Conservation (phyloP, 805 yeast species). For the Metschnikowia picachoensis region DNA sequence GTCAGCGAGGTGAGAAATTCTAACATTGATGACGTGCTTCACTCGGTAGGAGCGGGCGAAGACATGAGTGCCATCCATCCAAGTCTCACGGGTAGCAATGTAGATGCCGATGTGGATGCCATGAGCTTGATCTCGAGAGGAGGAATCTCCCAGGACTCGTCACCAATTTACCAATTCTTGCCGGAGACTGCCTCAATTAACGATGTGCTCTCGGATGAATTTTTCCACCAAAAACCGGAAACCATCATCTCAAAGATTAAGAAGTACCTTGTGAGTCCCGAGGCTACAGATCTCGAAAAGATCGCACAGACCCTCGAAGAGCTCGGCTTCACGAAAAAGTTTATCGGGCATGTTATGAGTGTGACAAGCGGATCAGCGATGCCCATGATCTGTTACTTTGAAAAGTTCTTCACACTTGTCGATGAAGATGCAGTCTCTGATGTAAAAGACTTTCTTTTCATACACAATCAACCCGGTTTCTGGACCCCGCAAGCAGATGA, state of each 20-base stretch:
- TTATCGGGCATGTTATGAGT: constrained; percentile 17
- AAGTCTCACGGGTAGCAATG: constrained; percentile 10
- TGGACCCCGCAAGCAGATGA: constrained; percentile 19
- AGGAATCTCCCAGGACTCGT: constrained; percentile 4
- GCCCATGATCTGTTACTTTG: constrained; percentile 13
- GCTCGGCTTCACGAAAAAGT: constrained; percentile 14
- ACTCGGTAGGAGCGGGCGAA: constrained; percentile 1
- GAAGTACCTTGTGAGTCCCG: constrained; percentile 7
- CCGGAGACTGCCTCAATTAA: constrained; percentile 8
- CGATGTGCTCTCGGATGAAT: constrained; percentile 11
- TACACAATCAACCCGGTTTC: constrained; percentile 12
- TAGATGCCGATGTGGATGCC: constrained; percentile 13
- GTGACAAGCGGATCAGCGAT: constrained; percentile 16
- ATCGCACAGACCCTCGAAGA: constrained; percentile 10
- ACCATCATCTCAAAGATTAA: constrained; percentile 7
- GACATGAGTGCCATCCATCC: constrained; percentile 16
- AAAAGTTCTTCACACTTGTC: constrained; percentile 7
- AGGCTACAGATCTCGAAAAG: constrained; percentile 10
- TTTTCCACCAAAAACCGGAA: constrained; percentile 10
- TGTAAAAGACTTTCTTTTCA: constrained; percentile 8
- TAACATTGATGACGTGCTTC: constrained; percentile 18
- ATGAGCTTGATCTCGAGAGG: constrained; percentile 4
- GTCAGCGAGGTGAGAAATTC: constrained; percentile 29
- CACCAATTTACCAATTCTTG: constrained; percentile 9
- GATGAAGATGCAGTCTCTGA: constrained; percentile 1